These are phyloP conservation scores for Entomortierella parvispora DNA, from an alignment of 192 early-diverging fungal genomes.

Conservation along the genomic window DNA sequence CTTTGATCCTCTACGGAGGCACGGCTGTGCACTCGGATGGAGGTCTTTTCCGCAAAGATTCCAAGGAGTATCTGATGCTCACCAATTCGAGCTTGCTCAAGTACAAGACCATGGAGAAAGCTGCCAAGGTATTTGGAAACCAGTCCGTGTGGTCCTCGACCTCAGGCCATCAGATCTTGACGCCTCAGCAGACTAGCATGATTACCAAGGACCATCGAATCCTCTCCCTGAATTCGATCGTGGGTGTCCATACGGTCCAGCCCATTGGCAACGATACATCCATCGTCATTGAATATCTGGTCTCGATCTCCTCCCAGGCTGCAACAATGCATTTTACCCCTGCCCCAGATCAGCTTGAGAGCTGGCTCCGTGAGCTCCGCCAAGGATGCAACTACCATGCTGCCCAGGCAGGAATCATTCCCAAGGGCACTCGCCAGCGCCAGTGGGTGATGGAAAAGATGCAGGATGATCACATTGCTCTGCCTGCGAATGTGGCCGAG, in stretches of 20 bases:
- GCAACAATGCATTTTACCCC: conserved; percentile 49
- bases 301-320: conserved; percentile 47
- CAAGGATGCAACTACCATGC: conserved; percentile 50
- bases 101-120: conserved; percentile 51
- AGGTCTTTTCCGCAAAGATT: conserved; percentile 36
- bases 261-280: conserved; percentile 12
- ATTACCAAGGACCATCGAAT: conserved; percentile 45
- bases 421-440: conserved; percentile 42
- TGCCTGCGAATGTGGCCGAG: conserved; percentile 41
- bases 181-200: conserved; percentile 32
- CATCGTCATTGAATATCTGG: conserved; percentile 41
- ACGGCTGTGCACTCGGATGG: conserved; percentile 41
- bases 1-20: conserved; percentile 42
- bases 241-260: conserved; percentile 28
- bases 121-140: conserved; percentile 50
- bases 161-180: conserved; percentile 47
- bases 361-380: conserved; percentile 37
- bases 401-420: conserved; percentile 38
- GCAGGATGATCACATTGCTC: conserved; percentile 31
- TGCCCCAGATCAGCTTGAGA: conserved; percentile 28
- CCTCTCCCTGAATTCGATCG: conserved; percentile 37
- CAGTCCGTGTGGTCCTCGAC: conserved; percentile 47
- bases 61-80: conserved; percentile 42
- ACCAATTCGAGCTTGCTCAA: conserved; percentile 46
- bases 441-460: conserved; percentile 47